These are phyloP conservation scores for Trebouxia sp. DNA, from an alignment of 139 green algal species.

Conservation along the genomic window DNA sequence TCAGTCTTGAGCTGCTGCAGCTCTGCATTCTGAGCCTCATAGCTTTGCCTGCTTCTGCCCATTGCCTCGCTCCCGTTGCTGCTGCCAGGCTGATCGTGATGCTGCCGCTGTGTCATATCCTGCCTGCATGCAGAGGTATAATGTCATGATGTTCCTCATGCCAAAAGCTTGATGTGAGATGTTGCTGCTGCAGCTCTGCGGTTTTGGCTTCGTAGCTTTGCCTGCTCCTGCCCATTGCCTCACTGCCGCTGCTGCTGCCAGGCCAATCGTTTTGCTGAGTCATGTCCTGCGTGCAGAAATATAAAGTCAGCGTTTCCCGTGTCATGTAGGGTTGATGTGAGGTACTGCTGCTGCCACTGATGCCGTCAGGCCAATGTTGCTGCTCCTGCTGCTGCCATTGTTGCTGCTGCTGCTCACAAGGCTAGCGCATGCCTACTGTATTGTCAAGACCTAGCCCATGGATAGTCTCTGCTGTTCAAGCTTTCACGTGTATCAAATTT, in stretches of 20 bases:
- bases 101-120: background rate
- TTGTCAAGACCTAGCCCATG: background rate
- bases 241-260: background rate
- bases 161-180: no score
- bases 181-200: background rate
- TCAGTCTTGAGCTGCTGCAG: slow-evolving; percentile 8
- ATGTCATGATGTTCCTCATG: no score
- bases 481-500: no score
- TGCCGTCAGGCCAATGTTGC: background rate
- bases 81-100: background rate
- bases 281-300: slow-evolving; percentile 7
- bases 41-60: no score
- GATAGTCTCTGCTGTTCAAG: no score
- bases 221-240: background rate
- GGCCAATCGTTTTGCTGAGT: background rate
- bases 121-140: no score
- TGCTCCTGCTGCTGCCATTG: background rate
- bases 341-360: background rate
- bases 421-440: no score
- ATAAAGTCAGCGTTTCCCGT: no score
- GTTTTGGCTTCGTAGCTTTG: background rate
- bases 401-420: no score
- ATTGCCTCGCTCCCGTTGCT: background rate
- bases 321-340: no score
- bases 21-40: background rate